These are phyloP conservation scores for Sclerotinia sclerotiorum DNA, from an alignment of 2,329 filamentous ascomycete genomes.

Conservation along the genomic window DNA sequence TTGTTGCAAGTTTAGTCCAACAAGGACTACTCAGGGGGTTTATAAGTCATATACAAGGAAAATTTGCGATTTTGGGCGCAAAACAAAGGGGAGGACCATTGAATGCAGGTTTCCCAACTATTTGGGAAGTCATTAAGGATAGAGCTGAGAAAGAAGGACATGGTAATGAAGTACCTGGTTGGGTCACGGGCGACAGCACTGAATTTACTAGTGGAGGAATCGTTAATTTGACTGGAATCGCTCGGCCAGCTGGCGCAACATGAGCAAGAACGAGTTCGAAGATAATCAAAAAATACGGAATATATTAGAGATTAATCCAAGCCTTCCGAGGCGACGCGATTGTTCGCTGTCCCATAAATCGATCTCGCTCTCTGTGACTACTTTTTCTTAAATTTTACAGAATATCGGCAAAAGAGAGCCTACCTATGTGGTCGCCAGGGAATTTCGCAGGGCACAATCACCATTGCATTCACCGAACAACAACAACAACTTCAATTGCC, in stretches of 20 bases:
- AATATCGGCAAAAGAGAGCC: background rate
- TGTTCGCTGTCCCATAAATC: background rate
- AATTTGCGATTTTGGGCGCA: slow-evolving; percentile 80
- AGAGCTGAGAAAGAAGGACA: slow-evolving; percentile 57
- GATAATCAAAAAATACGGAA: background rate
- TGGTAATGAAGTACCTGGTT: slow-evolving; percentile 65
- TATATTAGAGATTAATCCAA: background rate
- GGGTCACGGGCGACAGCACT: slow-evolving; percentile 56
- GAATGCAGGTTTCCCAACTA: slow-evolving; percentile 71
- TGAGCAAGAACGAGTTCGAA: slow-evolving; percentile 12
- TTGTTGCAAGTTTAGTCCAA: slow-evolving; percentile 72
- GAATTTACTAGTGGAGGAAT: slow-evolving; percentile 51
- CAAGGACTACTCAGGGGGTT: slow-evolving; percentile 84
- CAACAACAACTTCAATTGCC: too few species aligned
- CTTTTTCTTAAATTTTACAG: background rate
- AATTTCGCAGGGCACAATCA: background rate
- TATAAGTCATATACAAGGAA: slow-evolving; percentile 71
- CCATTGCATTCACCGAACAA: background rate
- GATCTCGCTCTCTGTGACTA: too few species aligned
- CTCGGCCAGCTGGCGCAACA: slow-evolving; percentile 49
- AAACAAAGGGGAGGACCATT: slow-evolving; percentile 64
- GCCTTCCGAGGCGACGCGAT: background rate
- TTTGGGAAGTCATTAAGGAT: slow-evolving; percentile 66
- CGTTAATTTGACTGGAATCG: slow-evolving; percentile 54
- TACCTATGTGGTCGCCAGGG: background rate